Percentiles rank a stretch among this genome's conserved stretches.
phyloP scores from a whole-genome alignment of 495 filamentous ascomycete species.

The Penicillium verhagenii region DNA sequence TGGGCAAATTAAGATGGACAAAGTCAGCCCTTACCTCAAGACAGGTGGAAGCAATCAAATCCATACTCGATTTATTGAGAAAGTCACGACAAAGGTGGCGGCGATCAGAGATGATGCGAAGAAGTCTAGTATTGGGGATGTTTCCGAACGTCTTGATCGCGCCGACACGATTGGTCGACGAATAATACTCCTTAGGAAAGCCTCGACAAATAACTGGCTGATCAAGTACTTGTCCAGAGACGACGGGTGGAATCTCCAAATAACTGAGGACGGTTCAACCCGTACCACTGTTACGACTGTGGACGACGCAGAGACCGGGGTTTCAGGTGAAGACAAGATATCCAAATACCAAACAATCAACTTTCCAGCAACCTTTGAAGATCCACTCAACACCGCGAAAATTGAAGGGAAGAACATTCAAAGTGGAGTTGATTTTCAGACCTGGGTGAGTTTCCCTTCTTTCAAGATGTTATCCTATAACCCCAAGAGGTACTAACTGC shows the following conservation, averaged over 20 bases:
- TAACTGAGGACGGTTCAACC: not conserved
- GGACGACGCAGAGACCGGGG: not conserved
- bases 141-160: slow-evolving; percentile 1
- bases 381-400: not conserved
- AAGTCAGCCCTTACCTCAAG: not conserved
- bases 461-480: not conserved
- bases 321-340: not conserved
- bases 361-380: not conserved
- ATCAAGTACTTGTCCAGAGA: not conserved
- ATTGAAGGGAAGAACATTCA: not conserved
- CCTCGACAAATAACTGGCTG: not conserved
- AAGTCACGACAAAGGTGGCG: not conserved
- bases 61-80: not conserved
- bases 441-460: slow-evolving; percentile 2
- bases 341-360: not conserved
- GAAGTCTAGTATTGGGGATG: not conserved
- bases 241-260: not conserved
- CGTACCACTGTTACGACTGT: not conserved
- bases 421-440: slow-evolving; percentile 1
- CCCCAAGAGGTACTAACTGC: not conserved
- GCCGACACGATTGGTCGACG: not conserved
- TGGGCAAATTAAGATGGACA: not conserved
- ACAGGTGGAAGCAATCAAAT: not conserved
- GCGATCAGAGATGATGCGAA: not conserved
- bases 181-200: not conserved